A percentile compares a stretch with the other conserved stretches of the same genome.
phyloP scores from a whole-genome alignment of 306 rosid species.

The Cicer cuneatum region DNA sequence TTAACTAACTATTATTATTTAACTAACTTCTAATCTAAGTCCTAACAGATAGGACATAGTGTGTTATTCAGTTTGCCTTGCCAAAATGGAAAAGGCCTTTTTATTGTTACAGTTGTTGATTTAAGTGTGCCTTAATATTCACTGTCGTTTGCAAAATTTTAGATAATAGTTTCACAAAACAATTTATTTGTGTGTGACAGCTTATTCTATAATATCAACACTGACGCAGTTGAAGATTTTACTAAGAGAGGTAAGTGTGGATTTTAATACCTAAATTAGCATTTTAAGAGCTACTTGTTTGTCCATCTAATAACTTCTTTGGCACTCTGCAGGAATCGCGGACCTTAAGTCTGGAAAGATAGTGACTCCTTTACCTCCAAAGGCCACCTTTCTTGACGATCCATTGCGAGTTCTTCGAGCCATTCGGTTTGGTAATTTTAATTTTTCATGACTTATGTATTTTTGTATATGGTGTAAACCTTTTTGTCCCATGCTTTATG shows the following conservation, averaged over 20 bases:
- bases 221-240: slow-evolving; percentile 76
- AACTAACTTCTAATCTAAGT: too few species aligned
- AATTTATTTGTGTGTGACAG: slow-evolving; percentile 54
- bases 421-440: slow-evolving; percentile 77
- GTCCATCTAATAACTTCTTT: slow-evolving; percentile 34
- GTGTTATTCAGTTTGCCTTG: not conserved
- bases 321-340: slow-evolving; percentile 60
- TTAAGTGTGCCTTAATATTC: slow-evolving; percentile 10
- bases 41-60: not conserved
- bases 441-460: not conserved
- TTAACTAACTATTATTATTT: too few species aligned
- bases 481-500: slow-evolving; percentile 8
- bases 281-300: slow-evolving; percentile 33
- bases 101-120: not conserved
- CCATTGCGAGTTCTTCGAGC: slow-evolving; percentile 95
- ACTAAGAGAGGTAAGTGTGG: slow-evolving; percentile 74
- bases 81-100: not conserved
- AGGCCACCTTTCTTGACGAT: slow-evolving; percentile 90
- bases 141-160: slow-evolving; percentile 11
- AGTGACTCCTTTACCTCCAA: slow-evolving; percentile 90
- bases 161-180: slow-evolving; percentile 32
- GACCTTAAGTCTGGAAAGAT: slow-evolving; percentile 85
- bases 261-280: slow-evolving; percentile 36
- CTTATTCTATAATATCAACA: slow-evolving; percentile 92
- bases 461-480: slow-evolving; percentile 17